Evolutionary conservation across 2,329 filamentous ascomycete species (phyloP).

Genomic region (Sarocladium oryzae): DNA sequence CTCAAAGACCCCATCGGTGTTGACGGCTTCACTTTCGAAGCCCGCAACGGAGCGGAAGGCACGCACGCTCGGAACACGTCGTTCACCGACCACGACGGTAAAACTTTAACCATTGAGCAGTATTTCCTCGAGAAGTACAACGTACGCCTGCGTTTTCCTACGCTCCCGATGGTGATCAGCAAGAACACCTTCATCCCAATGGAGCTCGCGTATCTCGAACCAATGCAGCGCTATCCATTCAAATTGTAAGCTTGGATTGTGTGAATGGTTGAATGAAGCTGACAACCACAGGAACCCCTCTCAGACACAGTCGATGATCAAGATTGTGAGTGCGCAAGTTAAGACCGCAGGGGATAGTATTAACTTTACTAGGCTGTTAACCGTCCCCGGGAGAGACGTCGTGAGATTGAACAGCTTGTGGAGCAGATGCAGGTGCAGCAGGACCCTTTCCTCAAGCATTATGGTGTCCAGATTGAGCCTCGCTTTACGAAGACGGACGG

Average conservation of each 20-base stretch:
- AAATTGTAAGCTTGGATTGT: constrained; percentile 37
- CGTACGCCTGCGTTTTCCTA: constrained; percentile 36
- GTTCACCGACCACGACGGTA: constrained; percentile 43
- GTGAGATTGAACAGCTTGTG: constrained; percentile 50
- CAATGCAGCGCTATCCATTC: constrained; percentile 55
- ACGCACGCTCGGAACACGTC: constrained; percentile 43
- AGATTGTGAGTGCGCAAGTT: constrained; percentile 39
- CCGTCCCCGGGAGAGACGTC: constrained; percentile 60
- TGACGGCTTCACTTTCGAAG: constrained; percentile 42
- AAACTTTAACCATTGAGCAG: constrained; percentile 41
- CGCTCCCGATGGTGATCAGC: constrained; percentile 50
- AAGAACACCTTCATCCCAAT: constrained; percentile 52
- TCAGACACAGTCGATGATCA: constrained; percentile 84
- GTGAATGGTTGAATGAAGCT: too few species aligned
- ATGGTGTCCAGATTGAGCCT: constrained; percentile 63
- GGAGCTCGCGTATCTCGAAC: constrained; percentile 48
- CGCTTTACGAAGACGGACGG: constrained; percentile 63
- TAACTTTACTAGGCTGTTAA: constrained; percentile 55
- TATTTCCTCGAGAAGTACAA: constrained; percentile 54
- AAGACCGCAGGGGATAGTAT: background rate
- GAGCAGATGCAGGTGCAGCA: constrained; percentile 59
- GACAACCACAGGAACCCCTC: constrained; percentile 32
- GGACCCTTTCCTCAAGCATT: constrained; percentile 66
- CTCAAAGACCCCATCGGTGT: constrained; percentile 46
- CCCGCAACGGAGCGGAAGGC: constrained; percentile 37